Evolutionary conservation across 148 eudicot genomes (phyloP), one percentile per base, ranked within the genome.

Genomic region (Limonium bicolor): DNA sequence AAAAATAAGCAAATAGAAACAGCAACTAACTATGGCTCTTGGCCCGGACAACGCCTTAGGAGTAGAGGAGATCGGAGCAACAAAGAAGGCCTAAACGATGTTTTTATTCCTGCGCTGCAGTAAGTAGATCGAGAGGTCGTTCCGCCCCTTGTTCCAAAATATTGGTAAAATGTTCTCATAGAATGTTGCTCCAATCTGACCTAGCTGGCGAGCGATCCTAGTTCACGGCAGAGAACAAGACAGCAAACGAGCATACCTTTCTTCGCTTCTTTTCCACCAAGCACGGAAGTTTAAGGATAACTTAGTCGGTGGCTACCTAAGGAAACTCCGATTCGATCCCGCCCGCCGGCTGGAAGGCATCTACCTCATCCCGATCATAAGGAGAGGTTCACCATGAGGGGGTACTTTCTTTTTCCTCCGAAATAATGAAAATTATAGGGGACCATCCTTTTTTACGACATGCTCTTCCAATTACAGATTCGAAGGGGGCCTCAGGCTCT

Each of bases 221-320:
- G 46, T 51, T 37, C 44, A 15, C 23, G 22, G 15, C 34, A 53
- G 57, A 53, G 57, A 53, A 53, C 27, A 41, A 53, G 56, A 53
- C 37, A 53, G 31, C 38, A 53, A 41, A 27, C 37, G 56, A 53
- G 47, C 27, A 18, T 53, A 53, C 46, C 53, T 41, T 51, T 51
- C 51, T 59, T 59, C 37, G 11, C 64, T 50, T 41, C 56, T 59
- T 59, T 43, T 59, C 56, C 56, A 50, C 56, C 46, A 38, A 51
- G 56, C 33, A 38, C 24, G 35, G 46, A 51, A 51, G 56, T 51
- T 51, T 51, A 51, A 51, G 56, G 35, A 51, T 51, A 38, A 51
- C 35, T 51, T 24, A 46, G 46, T 38, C 12, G 34, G 55, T 36
- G 44, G 30, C 44, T 51, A 51, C 56, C 45, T 9, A 53, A 23